Conservation (phyloP, 768 basidiomycete species). For the Mycena rosella region DNA sequence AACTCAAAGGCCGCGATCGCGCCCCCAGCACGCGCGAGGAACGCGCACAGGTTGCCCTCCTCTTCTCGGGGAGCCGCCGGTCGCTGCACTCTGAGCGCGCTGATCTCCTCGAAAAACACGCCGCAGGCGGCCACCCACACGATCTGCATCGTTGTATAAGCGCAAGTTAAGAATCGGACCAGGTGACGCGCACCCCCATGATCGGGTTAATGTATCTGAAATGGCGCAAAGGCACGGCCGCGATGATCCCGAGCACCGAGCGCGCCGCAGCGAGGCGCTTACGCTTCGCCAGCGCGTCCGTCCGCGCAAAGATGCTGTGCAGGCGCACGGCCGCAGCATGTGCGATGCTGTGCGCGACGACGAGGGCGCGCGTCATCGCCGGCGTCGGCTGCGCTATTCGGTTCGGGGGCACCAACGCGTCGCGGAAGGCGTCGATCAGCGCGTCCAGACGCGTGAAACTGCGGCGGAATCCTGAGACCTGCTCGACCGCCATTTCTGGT, state of each 20-base stretch:
- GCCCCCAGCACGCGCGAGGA: slow-evolving; percentile 8
- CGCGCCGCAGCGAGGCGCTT: slow-evolving; percentile 41
- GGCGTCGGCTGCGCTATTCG: slow-evolving; percentile 17
- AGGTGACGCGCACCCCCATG: slow-evolving; percentile 43
- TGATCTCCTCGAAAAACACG: slow-evolving; percentile 27
- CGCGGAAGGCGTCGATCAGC: slow-evolving; percentile 40
- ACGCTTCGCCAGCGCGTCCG: slow-evolving; percentile 38
- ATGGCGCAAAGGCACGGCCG: slow-evolving; percentile 35
- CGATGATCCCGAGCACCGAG: slow-evolving; percentile 35
- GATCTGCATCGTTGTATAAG: slow-evolving; percentile 6
- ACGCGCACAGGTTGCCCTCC: slow-evolving; percentile 16
- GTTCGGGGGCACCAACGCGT: slow-evolving; percentile 29
- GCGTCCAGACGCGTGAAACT: slow-evolving; percentile 41
- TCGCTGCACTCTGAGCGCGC: not conserved
- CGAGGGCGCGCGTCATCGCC: slow-evolving; percentile 29
- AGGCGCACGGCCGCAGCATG: slow-evolving; percentile 54
- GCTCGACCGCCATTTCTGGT: slow-evolving; percentile 18
- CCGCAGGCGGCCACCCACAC: slow-evolving; percentile 27
- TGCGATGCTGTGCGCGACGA: slow-evolving; percentile 51
- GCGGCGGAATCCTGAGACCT: not conserved
- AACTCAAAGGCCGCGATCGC: slow-evolving; percentile 17
- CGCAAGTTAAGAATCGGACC: not conserved
- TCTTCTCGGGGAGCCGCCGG: slow-evolving; percentile 3
- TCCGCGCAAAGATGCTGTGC: slow-evolving; percentile 44
- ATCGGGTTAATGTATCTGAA: slow-evolving; percentile 45